Evolutionary conservation across 2,329 filamentous ascomycete genomes (phyloP), one percentile per base, ranked within the genome.

Genomic region (Fusarium sublunatum): DNA sequence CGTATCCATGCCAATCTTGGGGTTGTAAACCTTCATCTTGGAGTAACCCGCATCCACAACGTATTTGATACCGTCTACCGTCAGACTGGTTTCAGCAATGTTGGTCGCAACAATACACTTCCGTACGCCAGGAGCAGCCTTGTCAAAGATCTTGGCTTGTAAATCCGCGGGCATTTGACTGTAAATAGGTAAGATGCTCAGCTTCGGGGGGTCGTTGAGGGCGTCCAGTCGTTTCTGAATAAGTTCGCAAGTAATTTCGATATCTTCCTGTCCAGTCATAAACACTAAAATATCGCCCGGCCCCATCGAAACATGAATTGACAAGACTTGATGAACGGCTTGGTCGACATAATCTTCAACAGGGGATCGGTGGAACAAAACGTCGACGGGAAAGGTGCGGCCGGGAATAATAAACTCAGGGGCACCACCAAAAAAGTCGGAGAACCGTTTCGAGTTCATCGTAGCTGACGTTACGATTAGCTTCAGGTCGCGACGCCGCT

Each of bases 81-180:
- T 99, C 79, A 99, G 82, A 82, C 93, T 97, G 0, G 95, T 99
- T 77, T 99, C 95, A 2, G 95, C 95, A 76, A 99, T 99, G 72
- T 99, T 99, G 29, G 95, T 99, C 1, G 96, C 95, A 36, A 99
- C 94, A 64, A 99, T 97, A 70, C 97, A 96, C 75, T 99, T 99
- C 56, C 95, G 88, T 5, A 97, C 93, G 2, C 95, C 95, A 0
- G 93, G 90, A 3, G 91, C 83, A 3, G 96, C 95, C 65, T 89
- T 88, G 73, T 99, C 94, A 70, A 99, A 99, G 65, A 99, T 99
- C 77, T 96, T 98, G 58, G 95, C 92, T 76, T 99, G 96, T 32
- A 99, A 81, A 75, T 99, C 96, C 31, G 95, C 95, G 3, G 95
- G 96, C 95, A 99, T 97, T 76, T 99, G 95, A 83, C 93, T 97